A percentile compares a stretch with the other conserved stretches of the same genome.
These are phyloP conservation scores for Coriaria nepalensis DNA, from an alignment of 306 rosid genomes.

Conservation along the genomic window DNA sequence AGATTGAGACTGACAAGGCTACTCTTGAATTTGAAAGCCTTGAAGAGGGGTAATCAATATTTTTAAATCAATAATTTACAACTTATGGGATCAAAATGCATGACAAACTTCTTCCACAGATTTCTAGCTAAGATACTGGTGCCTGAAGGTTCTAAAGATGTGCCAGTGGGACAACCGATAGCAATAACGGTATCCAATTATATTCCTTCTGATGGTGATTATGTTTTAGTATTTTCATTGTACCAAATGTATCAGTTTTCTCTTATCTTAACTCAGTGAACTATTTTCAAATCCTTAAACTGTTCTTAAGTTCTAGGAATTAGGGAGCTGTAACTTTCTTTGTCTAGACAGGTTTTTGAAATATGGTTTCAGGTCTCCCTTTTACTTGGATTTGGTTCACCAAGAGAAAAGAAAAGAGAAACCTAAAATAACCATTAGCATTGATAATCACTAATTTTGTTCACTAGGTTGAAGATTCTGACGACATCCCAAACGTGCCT, in stretches of 20 bases:
- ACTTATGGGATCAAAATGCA: background rate
- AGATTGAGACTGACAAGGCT: slow-evolving; percentile 96
- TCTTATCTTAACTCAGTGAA: too few species aligned
- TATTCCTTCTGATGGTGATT: slow-evolving; percentile 16
- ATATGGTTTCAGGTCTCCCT: too few species aligned
- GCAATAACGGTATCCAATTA: slow-evolving; percentile 55
- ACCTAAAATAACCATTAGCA: too few species aligned
- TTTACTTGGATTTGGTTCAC: too few species aligned
- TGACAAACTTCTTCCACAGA: too few species aligned
- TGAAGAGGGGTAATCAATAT: slow-evolving; percentile 73
- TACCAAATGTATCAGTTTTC: background rate
- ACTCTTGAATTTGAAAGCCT: slow-evolving; percentile 91
- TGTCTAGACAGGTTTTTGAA: too few species aligned
- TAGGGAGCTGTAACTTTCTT: too few species aligned
- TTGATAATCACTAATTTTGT: slow-evolving; percentile 8
- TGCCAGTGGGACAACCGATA: slow-evolving; percentile 84
- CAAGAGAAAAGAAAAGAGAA: too few species aligned
- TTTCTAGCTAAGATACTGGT: slow-evolving; percentile 85
- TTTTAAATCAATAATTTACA: background rate
- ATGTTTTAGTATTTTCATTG: slow-evolving; percentile 1
- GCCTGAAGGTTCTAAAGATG: slow-evolving; percentile 85
- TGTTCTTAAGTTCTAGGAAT: too few species aligned
- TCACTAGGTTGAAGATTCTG: slow-evolving; percentile 78
- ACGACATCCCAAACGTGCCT: slow-evolving; percentile 69
- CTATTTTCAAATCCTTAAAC: too few species aligned